Evolutionary conservation across 2,329 filamentous ascomycete genomes (phyloP).

Genomic region (Neonectria faginata): DNA sequence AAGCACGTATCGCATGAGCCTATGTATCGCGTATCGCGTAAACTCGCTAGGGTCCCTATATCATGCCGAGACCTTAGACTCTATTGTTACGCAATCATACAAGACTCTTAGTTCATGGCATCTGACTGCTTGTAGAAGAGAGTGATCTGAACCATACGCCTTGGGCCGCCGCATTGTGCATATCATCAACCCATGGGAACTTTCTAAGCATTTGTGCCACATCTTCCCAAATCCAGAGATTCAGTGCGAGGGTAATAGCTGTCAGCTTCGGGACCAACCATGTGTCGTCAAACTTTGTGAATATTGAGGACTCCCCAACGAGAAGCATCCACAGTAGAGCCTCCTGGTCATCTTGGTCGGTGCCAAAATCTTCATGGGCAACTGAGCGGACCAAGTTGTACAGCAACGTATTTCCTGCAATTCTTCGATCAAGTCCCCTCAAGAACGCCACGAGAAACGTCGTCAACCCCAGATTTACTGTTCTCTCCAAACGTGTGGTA

Average conservation of each 20-base stretch:
- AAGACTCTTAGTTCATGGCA: too few relatives aligned
- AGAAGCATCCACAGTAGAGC: slow-evolving; percentile 20
- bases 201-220: not conserved
- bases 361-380: not conserved
- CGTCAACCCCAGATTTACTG: slow-evolving; percentile 10
- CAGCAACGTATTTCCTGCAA: slow-evolving; percentile 17
- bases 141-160: not conserved
- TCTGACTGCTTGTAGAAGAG: too few relatives aligned
- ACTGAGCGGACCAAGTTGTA: slow-evolving; percentile 6
- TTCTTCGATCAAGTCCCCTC: slow-evolving; percentile 19
- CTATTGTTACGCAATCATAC: too few relatives aligned
- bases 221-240: slow-evolving; percentile 23
- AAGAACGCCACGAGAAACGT: slow-evolving; percentile 15
- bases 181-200: slow-evolving; percentile 22
- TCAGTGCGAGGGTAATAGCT: not conserved
- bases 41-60: too few relatives aligned
- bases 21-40: too few relatives aligned
- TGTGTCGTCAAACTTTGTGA: slow-evolving; percentile 12
- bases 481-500: not conserved
- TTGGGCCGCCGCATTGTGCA: slow-evolving; percentile 3
- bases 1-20: too few relatives aligned
- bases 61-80: too few relatives aligned
- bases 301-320: slow-evolving; percentile 12
- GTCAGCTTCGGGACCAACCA: slow-evolving; percentile 21
- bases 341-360: not conserved